Evolutionary conservation across 2,329 filamentous ascomycete genomes (phyloP), one percentile per base, ranked within the genome.

Genomic region (Bipolaris gigantea): DNA sequence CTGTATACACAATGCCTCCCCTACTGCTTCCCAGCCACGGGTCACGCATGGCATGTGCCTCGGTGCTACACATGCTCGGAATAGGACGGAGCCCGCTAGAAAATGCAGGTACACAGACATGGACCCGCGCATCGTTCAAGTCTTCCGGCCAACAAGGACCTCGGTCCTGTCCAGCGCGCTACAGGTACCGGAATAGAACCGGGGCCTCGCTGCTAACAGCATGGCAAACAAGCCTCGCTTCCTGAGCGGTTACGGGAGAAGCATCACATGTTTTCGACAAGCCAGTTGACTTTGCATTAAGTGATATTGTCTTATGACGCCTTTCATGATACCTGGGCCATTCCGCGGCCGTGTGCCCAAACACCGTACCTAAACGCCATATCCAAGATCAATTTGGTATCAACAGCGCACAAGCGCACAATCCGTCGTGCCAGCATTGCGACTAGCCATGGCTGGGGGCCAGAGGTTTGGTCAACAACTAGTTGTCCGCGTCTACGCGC

Each of bases 401-500:
- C 38, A 56, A 21, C 27, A 53, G 19, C 10, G 18, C 40, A 40
- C 32, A 32, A 18, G 25, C 7, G 2, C 25, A 10, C 25, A 10
- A 6, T 27, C 10, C 9, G 16, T 13, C n/a, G 30, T 41, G 10
- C 38, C 19, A 13, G n/a, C 38, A 18, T 34, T 10, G 30, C 19
- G 19, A 16, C 39, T 15, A 35, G 21, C 21, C 16, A 30, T 9
- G 11, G 11, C 35, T 16, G n/a, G 2, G 32, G n/a, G n/a, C n/a
- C 18, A 36, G 33, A 19, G 13, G 11, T 8, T 8, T 8, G 27
- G 13, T 11, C 13, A 13, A 44, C 15, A 13, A 13, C 53, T 60
- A 72, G 33, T 67, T 64, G 13, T 67, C 72, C 61, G 72, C 74
- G 48, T 75, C 73, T 56, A 75, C 73, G 44, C 73, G 62, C 59